Evolutionary conservation across 2,329 filamentous ascomycete species (phyloP).

Genomic region (Capronia epimyces): DNA sequence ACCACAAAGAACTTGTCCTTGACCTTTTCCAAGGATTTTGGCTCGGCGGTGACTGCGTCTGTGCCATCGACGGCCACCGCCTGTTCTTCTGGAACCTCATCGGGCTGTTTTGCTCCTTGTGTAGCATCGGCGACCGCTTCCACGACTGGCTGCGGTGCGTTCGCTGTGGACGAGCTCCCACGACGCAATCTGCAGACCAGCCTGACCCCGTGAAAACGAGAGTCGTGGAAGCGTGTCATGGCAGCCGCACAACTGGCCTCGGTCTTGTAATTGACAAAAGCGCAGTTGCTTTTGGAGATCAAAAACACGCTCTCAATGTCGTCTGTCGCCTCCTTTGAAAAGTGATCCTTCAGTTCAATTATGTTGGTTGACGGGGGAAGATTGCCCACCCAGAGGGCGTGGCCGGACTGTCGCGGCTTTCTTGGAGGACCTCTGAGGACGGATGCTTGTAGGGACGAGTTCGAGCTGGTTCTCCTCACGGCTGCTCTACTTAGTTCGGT

Average conservation of each 20-base stretch:
- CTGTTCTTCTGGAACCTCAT: constrained; percentile 4
- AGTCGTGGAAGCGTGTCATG: constrained; percentile 82
- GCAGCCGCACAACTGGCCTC: constrained; percentile 69
- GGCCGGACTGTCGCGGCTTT: constrained; percentile 66
- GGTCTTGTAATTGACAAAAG: constrained; percentile 89
- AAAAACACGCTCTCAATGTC: constrained; percentile 85
- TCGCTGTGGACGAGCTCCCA: constrained; percentile 41
- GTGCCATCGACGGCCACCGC: constrained; percentile 4
- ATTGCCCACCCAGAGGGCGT: constrained; percentile 95
- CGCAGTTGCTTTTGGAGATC: constrained; percentile 95
- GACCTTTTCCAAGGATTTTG: constrained; percentile 31
- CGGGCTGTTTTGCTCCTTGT: constrained; percentile 9
- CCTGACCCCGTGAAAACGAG: constrained; percentile 76
- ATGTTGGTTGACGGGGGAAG: constrained; percentile 77
- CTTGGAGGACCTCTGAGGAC: constrained; percentile 58
- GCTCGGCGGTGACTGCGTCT: constrained; percentile 25
- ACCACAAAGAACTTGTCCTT: constrained; percentile 83
- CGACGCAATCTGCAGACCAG: constrained; percentile 77
- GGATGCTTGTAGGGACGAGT: constrained; percentile 30
- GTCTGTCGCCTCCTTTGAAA: constrained; percentile 68
- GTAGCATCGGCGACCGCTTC: constrained; percentile 31
- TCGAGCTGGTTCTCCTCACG: constrained; percentile 27
- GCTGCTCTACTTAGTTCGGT: constrained; percentile 8
- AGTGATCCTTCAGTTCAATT: constrained; percentile 81
- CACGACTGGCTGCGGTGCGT: constrained; percentile 48